Conservation (phyloP, 108 stramenopile genomes). For the Nitzschia sp. region DNA sequence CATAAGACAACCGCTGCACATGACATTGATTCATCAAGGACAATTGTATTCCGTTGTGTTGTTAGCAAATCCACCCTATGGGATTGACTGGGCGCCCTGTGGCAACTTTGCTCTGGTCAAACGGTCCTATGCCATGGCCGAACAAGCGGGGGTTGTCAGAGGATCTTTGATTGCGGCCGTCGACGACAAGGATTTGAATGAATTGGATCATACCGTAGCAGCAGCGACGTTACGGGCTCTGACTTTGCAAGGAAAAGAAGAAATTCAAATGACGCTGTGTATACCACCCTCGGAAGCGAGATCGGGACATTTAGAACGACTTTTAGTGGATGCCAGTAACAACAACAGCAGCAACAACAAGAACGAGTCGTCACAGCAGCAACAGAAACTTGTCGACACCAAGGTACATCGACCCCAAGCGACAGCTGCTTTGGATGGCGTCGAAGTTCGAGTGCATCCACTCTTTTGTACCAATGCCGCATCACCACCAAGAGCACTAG, state of each 20-base stretch:
- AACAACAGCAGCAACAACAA: background rate
- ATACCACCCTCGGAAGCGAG: slow-evolving; percentile 67
- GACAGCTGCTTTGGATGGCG: slow-evolving; percentile 38
- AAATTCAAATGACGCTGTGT: slow-evolving; percentile 32
- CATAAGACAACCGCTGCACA: slow-evolving; percentile 40
- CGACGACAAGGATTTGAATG: slow-evolving; percentile 20
- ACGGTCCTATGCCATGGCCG: slow-evolving; percentile 28
- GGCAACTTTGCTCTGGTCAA: slow-evolving; percentile 81
- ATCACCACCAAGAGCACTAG: slow-evolving; percentile 1
- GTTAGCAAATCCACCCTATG: slow-evolving; percentile 56
- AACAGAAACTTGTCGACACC: slow-evolving; percentile 9
- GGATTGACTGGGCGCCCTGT: slow-evolving; percentile 81
- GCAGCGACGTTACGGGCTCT: slow-evolving; percentile 37
- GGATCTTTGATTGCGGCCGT: slow-evolving; percentile 57
- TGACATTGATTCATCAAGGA: slow-evolving; percentile 56
- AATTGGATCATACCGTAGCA: slow-evolving; percentile 51
- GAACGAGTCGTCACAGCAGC: background rate
- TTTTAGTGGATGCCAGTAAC: slow-evolving; percentile 6
- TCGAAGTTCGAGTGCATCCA: slow-evolving; percentile 61
- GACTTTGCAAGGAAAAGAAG: background rate
- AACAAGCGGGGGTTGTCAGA: slow-evolving; percentile 50
- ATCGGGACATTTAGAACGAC: slow-evolving; percentile 53
- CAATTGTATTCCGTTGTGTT: slow-evolving; percentile 51
- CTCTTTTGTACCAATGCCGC: slow-evolving; percentile 28
- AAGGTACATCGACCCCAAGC: slow-evolving; percentile 29